Percentiles rank a stretch among this genome's conserved stretches.
Evolutionary conservation across 805 yeast genomes (phyloP).

Genomic region (Candida anglica): DNA sequence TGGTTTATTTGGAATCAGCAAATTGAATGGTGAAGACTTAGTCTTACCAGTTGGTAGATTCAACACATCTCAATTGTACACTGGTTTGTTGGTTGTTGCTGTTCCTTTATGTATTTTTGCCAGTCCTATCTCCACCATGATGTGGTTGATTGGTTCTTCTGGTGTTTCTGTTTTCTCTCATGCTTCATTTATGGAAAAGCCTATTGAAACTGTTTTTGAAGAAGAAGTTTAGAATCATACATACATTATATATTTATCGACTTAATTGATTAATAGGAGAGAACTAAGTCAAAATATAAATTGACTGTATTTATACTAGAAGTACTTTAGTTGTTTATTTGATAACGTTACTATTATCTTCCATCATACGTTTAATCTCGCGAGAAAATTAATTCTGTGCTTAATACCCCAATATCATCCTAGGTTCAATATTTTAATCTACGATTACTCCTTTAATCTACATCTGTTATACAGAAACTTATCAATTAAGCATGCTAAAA

Average conservation of each 20-base stretch:
- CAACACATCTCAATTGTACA: constrained; percentile 77
- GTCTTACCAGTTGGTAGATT: constrained; percentile 68
- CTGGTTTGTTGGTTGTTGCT: constrained; percentile 71
- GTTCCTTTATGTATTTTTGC: constrained; percentile 84
- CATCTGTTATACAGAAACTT: too few species aligned
- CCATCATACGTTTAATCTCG: too few species aligned
- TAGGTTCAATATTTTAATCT: too few species aligned
- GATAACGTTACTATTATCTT: too few species aligned
- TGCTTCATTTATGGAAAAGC: constrained; percentile 90
- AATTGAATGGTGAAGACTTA: constrained; percentile 78
- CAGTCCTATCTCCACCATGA: constrained; percentile 80
- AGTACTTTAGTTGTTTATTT: neutral
- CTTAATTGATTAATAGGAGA: too few species aligned
- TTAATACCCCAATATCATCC: too few species aligned
- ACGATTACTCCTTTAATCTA: too few species aligned
- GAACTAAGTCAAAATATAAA: neutral
- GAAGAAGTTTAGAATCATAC: constrained; percentile 58
- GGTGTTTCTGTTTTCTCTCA: constrained; percentile 76
- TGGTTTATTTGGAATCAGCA: constrained; percentile 77
- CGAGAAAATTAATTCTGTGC: too few species aligned
- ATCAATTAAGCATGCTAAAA: constrained; percentile 5
- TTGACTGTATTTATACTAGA: neutral
- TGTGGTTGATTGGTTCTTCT: constrained; percentile 91
- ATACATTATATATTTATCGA: neutral
- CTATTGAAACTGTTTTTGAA: constrained; percentile 90